phyloP scores from a whole-genome alignment of 305 asterid species.

The Solanum aculeatissimum region DNA sequence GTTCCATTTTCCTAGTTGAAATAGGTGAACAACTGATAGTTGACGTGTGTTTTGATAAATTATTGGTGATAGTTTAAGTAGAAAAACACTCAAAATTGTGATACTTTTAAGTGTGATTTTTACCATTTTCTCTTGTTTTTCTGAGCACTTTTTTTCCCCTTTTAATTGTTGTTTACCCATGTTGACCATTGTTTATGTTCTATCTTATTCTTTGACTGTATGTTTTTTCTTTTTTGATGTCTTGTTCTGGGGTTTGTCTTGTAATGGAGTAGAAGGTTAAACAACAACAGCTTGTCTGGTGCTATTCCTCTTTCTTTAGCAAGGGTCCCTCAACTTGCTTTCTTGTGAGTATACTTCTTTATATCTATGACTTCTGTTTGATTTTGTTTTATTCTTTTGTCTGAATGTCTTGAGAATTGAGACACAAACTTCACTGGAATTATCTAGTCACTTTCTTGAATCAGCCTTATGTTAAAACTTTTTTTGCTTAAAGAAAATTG shows the following conservation, averaged over 20 bases:
- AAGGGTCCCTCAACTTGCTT: slow-evolving; percentile 83
- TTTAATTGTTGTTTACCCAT: slow-evolving; percentile 1
- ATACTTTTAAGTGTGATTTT: not conserved
- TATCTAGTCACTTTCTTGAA: not conserved
- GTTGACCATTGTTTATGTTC: slow-evolving; percentile 3
- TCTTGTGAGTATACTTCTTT: slow-evolving; percentile 66
- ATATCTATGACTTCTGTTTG: not conserved
- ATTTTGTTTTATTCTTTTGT: slow-evolving; percentile 3
- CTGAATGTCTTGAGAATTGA: slow-evolving; percentile 3
- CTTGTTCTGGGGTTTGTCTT: slow-evolving; percentile 37
- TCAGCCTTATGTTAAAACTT: not conserved
- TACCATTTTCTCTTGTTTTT: not conserved
- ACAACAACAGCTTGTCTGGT: slow-evolving; percentile 90
- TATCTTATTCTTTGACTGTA: slow-evolving; percentile 23
- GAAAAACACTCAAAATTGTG: not conserved
- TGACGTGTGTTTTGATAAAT: not conserved
- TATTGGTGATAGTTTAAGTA: not conserved
- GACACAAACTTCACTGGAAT: not conserved
- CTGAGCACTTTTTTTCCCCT: not conserved
- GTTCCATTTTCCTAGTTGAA: too few species aligned
- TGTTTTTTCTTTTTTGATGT: slow-evolving; percentile 7
- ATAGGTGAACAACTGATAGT: not conserved
- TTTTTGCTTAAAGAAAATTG: slow-evolving; percentile 7
- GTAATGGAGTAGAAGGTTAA: slow-evolving; percentile 72
- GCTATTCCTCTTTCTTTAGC: slow-evolving; percentile 67